These are phyloP conservation scores for Mychonastes homosphaera DNA, from an alignment of 139 green algal species.

Conservation along the genomic window DNA sequence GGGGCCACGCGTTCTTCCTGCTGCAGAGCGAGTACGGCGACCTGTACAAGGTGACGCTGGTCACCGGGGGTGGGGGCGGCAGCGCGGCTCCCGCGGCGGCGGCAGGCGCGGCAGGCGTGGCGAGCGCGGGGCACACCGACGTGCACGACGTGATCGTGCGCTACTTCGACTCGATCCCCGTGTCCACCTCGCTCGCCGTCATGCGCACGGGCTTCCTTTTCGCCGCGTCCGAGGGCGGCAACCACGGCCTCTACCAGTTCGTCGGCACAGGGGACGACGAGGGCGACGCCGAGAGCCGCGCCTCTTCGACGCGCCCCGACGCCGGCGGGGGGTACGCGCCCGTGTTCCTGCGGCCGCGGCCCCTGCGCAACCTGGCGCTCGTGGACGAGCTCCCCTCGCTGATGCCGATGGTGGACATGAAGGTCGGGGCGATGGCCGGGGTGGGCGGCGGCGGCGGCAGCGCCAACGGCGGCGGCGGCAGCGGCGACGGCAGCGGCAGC, in stretches of 20 bases:
- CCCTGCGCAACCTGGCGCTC: conserved; percentile 77
- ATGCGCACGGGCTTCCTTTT: conserved; percentile 96
- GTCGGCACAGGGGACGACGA: conserved; percentile 86
- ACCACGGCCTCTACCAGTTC: conserved; percentile 97
- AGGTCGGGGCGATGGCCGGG: conserved; percentile 37
- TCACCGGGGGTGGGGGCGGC: conserved; percentile 64
- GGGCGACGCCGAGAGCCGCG: conserved; percentile 71
- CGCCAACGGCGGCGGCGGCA: too few relatives aligned
- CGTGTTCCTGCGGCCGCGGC: conserved; percentile 83
- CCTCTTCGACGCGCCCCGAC: conserved; percentile 46
- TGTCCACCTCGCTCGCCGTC: conserved; percentile 72
- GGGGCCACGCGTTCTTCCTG: conserved; percentile 89
- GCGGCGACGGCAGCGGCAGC: too few relatives aligned
- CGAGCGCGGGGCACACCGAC: too few relatives aligned
- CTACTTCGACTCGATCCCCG: conserved; percentile 96
- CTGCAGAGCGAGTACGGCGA: conserved; percentile 97
- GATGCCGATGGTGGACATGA: conserved; percentile 83
- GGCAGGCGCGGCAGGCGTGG: too few relatives aligned
- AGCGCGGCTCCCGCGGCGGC: too few relatives aligned
- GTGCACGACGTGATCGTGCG: conserved; percentile 64
- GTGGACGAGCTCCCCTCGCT: conserved; percentile 83
- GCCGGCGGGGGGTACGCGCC: conserved; percentile 84
- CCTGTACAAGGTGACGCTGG: conserved; percentile 89
- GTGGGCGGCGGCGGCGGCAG: too few relatives aligned
- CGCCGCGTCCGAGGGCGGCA: conserved; percentile 87